Evolutionary conservation across 345 rosid genomes (phyloP).

Genomic region (Murraya koenigii): DNA sequence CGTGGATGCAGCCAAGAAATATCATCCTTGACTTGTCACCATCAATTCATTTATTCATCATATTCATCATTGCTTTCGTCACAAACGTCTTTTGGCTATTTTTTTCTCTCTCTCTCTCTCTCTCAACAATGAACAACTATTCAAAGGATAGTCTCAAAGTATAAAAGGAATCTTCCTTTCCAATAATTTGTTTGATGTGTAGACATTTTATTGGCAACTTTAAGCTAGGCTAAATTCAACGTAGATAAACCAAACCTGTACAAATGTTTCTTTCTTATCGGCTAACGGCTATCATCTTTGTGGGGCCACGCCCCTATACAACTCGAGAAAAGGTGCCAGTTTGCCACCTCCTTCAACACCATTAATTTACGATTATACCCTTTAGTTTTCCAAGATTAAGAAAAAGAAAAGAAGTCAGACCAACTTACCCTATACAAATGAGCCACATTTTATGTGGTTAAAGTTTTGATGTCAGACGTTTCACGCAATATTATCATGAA

Average conservation of each 20-base stretch:
- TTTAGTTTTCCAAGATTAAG: too few relatives aligned
- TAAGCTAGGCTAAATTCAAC: neutral
- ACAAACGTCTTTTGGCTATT: too few relatives aligned
- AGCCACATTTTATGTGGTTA: too few relatives aligned
- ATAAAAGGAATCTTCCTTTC: neutral
- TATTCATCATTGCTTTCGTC: neutral
- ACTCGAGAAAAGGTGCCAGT: neutral
- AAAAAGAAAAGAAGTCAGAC: too few relatives aligned
- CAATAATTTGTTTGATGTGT: neutral
- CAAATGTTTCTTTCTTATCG: neutral
- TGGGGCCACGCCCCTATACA: neutral
- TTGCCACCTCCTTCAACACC: neutral
- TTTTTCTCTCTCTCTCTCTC: too few relatives aligned
- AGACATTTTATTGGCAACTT: neutral
- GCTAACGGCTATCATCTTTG: neutral
- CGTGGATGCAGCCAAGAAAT: too few relatives aligned
- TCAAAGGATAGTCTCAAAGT: neutral
- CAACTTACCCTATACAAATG: too few relatives aligned
- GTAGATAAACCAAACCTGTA: neutral
- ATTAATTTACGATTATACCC: too few relatives aligned
- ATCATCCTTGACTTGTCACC: too few relatives aligned
- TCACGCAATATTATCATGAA: too few relatives aligned
- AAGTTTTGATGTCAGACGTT: too few relatives aligned
- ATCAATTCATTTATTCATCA: neutral
- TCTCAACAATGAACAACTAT: too few relatives aligned